These are phyloP conservation scores for Cystobasidium sp. DNA, from an alignment of 1,284 basidiomycete genomes.

Conservation along the genomic window DNA sequence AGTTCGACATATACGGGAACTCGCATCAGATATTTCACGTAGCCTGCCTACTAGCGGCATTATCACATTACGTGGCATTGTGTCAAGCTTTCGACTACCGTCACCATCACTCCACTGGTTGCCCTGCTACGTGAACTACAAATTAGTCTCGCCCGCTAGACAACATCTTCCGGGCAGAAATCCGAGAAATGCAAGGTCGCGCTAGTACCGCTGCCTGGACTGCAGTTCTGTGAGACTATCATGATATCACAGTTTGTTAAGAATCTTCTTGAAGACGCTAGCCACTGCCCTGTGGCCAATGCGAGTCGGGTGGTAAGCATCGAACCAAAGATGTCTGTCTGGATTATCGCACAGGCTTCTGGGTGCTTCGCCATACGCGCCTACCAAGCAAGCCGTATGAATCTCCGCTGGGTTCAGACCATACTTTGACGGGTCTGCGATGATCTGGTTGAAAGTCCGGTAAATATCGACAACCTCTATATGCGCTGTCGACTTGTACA, in stretches of 20 bases:
- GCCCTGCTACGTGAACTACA: background rate
- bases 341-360: slow-evolving; percentile 25
- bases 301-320: slow-evolving; percentile 35
- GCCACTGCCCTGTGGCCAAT: slow-evolving; percentile 24
- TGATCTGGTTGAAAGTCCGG: background rate
- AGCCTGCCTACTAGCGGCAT: slow-evolving; percentile 26
- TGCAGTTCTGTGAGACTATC: background rate
- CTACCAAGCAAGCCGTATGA: slow-evolving; percentile 20
- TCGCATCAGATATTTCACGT: slow-evolving; percentile 53
- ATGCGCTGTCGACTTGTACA: slow-evolving; percentile 1
- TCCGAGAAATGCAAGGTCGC: too few species aligned
- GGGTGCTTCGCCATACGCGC: slow-evolving; percentile 11
- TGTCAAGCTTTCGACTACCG: slow-evolving; percentile 28
- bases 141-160: too few species aligned
- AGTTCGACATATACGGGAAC: slow-evolving; percentile 48
- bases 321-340: slow-evolving; percentile 30
- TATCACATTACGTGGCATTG: slow-evolving; percentile 36
- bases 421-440: slow-evolving; percentile 26
- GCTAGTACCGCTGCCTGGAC: background rate
- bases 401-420: slow-evolving; percentile 20
- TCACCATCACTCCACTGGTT: slow-evolving; percentile 4
- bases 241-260: slow-evolving; percentile 6
- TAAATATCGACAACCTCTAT: slow-evolving; percentile 34
- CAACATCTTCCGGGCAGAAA: too few species aligned
- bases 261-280: slow-evolving; percentile 1